Percentiles rank a stretch among this genome's conserved stretches.
Conservation (phyloP, 257 asterid species). For the Penstemon barbatus region DNA sequence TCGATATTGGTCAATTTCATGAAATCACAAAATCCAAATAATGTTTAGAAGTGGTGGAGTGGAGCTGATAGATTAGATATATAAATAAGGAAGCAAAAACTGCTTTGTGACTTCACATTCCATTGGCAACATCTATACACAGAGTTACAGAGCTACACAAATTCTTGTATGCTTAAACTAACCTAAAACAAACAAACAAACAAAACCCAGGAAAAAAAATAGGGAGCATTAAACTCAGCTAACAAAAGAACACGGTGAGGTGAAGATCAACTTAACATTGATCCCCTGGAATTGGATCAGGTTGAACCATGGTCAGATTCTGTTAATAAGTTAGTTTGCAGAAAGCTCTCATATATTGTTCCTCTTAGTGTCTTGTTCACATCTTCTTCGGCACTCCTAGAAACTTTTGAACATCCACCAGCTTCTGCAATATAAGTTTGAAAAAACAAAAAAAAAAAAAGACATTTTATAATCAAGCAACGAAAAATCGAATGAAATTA, state of each 20-base stretch:
- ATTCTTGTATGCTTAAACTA: too few relatives aligned
- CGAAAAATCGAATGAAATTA: too few relatives aligned
- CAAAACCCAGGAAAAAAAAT: background rate
- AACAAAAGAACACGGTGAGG: slow-evolving; percentile 16
- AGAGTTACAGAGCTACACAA: too few relatives aligned
- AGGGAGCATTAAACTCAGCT: background rate
- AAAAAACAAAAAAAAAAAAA: too few relatives aligned
- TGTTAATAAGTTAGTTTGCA: slow-evolving; percentile 27
- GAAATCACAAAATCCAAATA: too few relatives aligned
- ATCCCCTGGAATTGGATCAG: slow-evolving; percentile 17
- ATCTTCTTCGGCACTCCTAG: slow-evolving; percentile 64
- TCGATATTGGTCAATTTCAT: too few relatives aligned
- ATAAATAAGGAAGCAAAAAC: background rate
- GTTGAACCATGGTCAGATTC: slow-evolving; percentile 22
- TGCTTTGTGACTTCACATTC: slow-evolving; percentile 11
- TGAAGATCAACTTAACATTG: slow-evolving; percentile 34
- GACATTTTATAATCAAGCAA: too few relatives aligned
- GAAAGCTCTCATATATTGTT: slow-evolving; percentile 69
- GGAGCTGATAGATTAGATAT: too few relatives aligned
- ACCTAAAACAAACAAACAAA: background rate
- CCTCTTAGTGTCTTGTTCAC: slow-evolving; percentile 64
- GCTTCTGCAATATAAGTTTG: slow-evolving; percentile 46
- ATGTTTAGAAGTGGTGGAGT: too few relatives aligned
- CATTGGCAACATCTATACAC: background rate
- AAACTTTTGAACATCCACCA: slow-evolving; percentile 64